phyloP scores from a whole-genome alignment of 2,329 filamentous ascomycete species.

The Chaetomium strumarium region DNA sequence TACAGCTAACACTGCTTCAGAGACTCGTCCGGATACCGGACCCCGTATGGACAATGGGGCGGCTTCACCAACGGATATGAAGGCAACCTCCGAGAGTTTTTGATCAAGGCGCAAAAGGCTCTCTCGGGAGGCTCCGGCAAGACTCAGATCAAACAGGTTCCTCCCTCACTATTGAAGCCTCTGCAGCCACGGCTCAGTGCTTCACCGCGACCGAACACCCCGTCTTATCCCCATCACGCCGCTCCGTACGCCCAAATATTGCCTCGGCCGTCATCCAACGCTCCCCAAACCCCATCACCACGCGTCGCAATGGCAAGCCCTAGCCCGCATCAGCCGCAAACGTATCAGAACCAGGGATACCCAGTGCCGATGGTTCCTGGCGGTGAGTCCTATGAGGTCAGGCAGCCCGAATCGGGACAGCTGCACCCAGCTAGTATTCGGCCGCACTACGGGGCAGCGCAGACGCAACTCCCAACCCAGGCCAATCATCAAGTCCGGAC shows the following conservation, averaged over 20 bases:
- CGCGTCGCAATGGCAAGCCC: background rate
- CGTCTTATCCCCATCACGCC: constrained; percentile 5
- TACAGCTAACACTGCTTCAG: constrained; percentile 30
- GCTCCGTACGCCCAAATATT: constrained; percentile 15
- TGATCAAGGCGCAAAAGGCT: constrained; percentile 38
- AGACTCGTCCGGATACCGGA: constrained; percentile 51
- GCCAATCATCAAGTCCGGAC: constrained; percentile 11
- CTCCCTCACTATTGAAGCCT: constrained; percentile 16
- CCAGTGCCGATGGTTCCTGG: background rate
- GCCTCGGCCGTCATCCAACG: constrained; percentile 5
- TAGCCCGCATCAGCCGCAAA: background rate
- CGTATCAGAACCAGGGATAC: constrained; percentile 10
- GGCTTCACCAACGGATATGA: constrained; percentile 59
- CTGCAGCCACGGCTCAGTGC: constrained; percentile 16
- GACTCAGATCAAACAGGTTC: constrained; percentile 11
- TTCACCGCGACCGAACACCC: constrained; percentile 7
- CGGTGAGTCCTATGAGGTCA: constrained; percentile 9
- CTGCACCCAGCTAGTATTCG: constrained; percentile 37
- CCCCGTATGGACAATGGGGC: constrained; percentile 51
- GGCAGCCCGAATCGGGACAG: constrained; percentile 20
- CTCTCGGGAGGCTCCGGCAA: constrained; percentile 27
- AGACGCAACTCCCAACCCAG: constrained; percentile 16
- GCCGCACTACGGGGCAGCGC: constrained; percentile 25
- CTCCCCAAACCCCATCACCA: constrained; percentile 1
- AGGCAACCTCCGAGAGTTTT: constrained; percentile 42